Base-by-base conservation (phyloP, 2,329 filamentous ascomycete genomes). In the Sclerotinia spermophila region DNA sequence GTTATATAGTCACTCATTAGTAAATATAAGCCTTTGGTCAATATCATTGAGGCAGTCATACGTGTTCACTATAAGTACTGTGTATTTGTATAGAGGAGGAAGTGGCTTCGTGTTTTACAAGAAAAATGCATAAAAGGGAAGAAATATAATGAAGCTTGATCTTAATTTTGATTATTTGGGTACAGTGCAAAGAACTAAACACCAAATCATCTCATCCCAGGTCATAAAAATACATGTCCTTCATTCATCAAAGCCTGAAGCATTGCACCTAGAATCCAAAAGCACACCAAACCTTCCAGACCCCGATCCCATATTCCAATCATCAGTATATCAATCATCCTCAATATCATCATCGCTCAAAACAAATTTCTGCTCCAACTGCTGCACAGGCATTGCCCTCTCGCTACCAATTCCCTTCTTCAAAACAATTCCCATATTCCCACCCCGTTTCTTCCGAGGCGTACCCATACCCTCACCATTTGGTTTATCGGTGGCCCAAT, bases 271-370 rank as follows among this genome's bases (percentile, higher is more conserved):
- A 24, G 5, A 30, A 27, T 2, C 48, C n/a, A 5, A 13, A 15
- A 27, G 7, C 3, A 17, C n/a, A 30, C 17, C 19, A 40, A 40
- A 27, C n/a, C 15, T 21, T 19, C 5, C 17, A 66, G 13, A 21
- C 8, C 17, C 6, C 38, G 40, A 3, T 30, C 11, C 15, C 13
- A 30, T 5, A 27, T 53, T 30, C 13, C 48, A 51, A 51, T 51
- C 48, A 51, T 27, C 48, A 51, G 15, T n/a, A 24, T 17, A n/a
- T 75, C 66, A 77, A 74, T 79, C 76, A 74, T 94, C 92, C 79
- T 94, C 91, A 78, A 96, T 95, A 82, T 96, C 92, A 81, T 96
- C 92, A 77, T 96, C 92, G 75, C 90, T 93, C 55, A 95, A 81
- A 59, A 93, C 87, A 74, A 94, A 81, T 76, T 90, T 91, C 79